These are phyloP conservation scores for Beauveria scarabaeidicola DNA, from an alignment of 2,329 filamentous ascomycete species.

Conservation along the genomic window DNA sequence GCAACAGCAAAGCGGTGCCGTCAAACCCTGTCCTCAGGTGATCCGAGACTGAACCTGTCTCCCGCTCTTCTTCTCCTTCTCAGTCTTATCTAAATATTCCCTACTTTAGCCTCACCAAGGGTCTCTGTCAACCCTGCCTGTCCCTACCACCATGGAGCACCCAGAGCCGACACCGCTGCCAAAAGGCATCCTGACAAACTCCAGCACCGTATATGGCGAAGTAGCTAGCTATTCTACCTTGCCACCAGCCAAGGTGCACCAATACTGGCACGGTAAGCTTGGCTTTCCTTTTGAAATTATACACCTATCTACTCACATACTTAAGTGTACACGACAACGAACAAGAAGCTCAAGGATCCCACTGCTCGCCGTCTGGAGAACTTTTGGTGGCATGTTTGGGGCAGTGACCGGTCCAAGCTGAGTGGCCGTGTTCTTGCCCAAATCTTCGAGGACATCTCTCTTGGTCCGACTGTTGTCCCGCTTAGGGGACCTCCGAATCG, in stretches of 20 bases:
- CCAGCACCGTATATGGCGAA: constrained; percentile 41
- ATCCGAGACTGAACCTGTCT: not conserved
- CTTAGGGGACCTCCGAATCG: constrained; percentile 44
- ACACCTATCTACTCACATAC: constrained; percentile 9
- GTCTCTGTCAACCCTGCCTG: not conserved
- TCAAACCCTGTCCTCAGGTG: not conserved
- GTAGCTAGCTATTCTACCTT: constrained; percentile 43
- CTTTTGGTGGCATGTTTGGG: constrained; percentile 60
- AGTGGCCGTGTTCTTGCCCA: constrained; percentile 45
- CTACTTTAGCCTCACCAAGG: not conserved
- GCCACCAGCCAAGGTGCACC: constrained; percentile 43
- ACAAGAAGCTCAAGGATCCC: constrained; percentile 50
- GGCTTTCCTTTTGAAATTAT: not conserved
- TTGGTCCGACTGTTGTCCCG: constrained; percentile 48
- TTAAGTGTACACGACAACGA: constrained; percentile 52
- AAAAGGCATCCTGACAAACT: constrained; percentile 49
- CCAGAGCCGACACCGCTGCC: constrained; percentile 41
- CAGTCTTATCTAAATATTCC: too few species aligned
- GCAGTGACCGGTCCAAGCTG: constrained; percentile 45
- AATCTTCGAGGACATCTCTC: constrained; percentile 50
- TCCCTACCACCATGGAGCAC: constrained; percentile 22
- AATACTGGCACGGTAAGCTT: constrained; percentile 49
- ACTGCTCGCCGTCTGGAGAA: constrained; percentile 54
- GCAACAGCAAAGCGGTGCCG: not conserved
- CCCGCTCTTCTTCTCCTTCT: too few species aligned